These are phyloP conservation scores for Carex pumila DNA, from an alignment of 176 grass and related monocot species.

Conservation along the genomic window DNA sequence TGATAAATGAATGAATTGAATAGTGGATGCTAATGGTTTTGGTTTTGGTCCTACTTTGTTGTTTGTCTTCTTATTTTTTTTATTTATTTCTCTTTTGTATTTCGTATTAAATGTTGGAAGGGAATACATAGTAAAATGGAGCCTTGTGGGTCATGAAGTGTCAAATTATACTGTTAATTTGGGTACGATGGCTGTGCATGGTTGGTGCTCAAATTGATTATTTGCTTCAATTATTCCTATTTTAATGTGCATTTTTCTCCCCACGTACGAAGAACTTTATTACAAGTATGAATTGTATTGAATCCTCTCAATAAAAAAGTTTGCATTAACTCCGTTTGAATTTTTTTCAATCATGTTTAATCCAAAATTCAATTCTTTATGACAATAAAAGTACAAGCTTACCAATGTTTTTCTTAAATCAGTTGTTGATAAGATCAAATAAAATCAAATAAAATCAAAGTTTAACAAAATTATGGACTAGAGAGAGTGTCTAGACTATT, in stretches of 20 bases:
- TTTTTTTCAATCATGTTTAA: too few species aligned
- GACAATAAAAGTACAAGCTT: too few species aligned
- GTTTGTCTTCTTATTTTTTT: not conserved
- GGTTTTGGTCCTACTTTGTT: not conserved
- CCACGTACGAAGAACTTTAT: not conserved
- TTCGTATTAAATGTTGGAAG: not conserved
- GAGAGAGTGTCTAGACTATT: too few species aligned
- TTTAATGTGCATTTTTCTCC: not conserved
- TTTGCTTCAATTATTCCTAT: not conserved
- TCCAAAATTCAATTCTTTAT: too few species aligned
- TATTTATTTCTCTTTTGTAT: not conserved
- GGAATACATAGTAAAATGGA: not conserved
- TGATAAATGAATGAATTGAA: not conserved
- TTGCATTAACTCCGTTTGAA: too few species aligned
- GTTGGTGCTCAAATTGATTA: not conserved
- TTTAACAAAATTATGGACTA: too few species aligned
- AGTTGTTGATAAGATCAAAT: too few species aligned
- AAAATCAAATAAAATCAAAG: too few species aligned
- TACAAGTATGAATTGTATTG: not conserved
- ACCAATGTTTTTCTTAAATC: too few species aligned
- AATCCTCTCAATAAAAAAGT: not conserved
- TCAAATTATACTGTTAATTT: not conserved
- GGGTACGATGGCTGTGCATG: not conserved
- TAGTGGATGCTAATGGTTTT: not conserved
- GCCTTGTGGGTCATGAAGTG: not conserved